Base-by-base conservation (phyloP, 768 basidiomycete genomes). In the Leccinellum luteum region DNA sequence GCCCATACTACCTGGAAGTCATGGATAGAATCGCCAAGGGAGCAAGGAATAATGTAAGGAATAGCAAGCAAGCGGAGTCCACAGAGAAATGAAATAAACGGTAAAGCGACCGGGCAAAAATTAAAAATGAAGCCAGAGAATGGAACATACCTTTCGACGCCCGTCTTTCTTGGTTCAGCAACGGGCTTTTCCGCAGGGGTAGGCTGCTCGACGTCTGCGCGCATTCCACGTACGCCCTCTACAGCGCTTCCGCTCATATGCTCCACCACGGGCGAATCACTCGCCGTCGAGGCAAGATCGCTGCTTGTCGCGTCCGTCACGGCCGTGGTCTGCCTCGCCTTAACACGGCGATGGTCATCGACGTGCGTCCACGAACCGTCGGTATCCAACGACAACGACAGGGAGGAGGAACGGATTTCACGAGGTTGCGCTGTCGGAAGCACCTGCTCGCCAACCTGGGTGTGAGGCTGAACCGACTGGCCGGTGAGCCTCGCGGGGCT, bases 301-400 rank as follows among this genome's bases (percentile, higher is more conserved):
- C 76, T 80, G 57, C 77, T 80, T 15, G 76, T 74, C 27, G 73
- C 55, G 31, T 76, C 75, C 41, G 72, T 75, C 17, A 68, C 67
- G 23, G 69, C 70, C 19, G 52, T 60, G 3, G 52, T 44, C 51
- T 21, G 51, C 28, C 51, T 54, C 31, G 19, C 19, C 58, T 61
- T 51, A 38, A 48, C 57, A 23, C 47, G 75, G 54, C 74, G 75
- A 28, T 79, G 73, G 60, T 82, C 81, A 12, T 43, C 41, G n/a
- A 90, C 84, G 55, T 84, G 85, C 21, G 87, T 89, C 89, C 89
- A 90, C 5, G 85, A 84, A 32, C 79, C 76, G 60, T 87, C 85
- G 2, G 80, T 82, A 57, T 82, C 82, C 17, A 71, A 55, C 15
- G 68, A 66, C 19, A 47, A 17, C 23, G 23, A 43, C 41, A 64